Percentiles rank a stretch among this genome's conserved stretches.
Evolutionary conservation across 495 filamentous ascomycete genomes (phyloP).

Genomic region (Penicillium taxi): DNA sequence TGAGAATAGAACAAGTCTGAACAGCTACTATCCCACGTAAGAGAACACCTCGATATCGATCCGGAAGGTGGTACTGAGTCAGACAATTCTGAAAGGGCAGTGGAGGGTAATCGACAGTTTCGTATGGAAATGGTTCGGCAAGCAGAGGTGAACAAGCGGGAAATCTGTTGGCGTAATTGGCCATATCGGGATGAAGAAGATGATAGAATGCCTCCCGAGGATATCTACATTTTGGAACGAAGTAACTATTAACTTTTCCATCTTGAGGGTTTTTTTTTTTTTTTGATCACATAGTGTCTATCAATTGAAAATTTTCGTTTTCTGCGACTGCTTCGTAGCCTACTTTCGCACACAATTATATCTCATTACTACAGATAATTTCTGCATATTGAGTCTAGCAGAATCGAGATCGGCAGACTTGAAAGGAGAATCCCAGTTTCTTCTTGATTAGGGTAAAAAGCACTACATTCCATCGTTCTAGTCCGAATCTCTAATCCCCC

Average conservation of each 20-base stretch:
- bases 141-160: constrained; percentile 12
- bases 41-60: constrained; percentile 20
- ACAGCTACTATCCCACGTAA: constrained; percentile 15
- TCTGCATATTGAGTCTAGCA: no score
- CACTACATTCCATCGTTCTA: no score
- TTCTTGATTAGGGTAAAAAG: no score
- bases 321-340: no score
- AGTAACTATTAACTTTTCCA: constrained; percentile 1
- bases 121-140: constrained; percentile 20
- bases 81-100: constrained; percentile 19
- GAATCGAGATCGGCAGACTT: no score
- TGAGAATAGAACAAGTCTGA: constrained; percentile 27
- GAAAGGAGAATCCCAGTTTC: no score
- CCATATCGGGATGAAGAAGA: constrained; percentile 25
- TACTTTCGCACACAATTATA: no score
- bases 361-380: no score
- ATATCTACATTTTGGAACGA: constrained; percentile 6
- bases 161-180: constrained; percentile 26
- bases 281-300: no score
- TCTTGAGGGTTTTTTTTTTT: background rate
- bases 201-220: constrained; percentile 7
- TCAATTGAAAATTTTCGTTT: no score
- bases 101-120: constrained; percentile 12
- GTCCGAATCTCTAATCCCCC: no score
- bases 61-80: constrained; percentile 23